These are phyloP conservation scores for Podospora comata DNA, from an alignment of 495 filamentous ascomycete species.

Conservation along the genomic window DNA sequence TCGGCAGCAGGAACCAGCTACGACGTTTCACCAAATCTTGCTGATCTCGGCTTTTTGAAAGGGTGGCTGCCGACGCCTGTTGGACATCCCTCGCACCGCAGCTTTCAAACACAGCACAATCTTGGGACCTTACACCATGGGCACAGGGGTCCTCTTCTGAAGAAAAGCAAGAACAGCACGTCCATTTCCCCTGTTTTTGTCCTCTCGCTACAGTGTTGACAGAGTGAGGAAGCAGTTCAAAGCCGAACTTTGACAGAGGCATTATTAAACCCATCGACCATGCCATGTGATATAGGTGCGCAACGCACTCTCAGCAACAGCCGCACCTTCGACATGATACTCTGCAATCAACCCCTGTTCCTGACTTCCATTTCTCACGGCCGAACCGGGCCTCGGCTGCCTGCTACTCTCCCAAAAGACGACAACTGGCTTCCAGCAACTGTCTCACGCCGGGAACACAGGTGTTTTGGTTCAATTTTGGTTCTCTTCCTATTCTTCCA, in stretches of 20 bases:
- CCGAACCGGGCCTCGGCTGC: background rate
- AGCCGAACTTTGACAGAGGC: background rate
- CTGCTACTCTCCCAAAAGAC: background rate
- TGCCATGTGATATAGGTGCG: too few species aligned
- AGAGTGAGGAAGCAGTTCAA: background rate
- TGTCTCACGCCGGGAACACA: slow-evolving; percentile 2
- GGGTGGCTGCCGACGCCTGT: background rate
- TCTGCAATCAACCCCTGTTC: background rate
- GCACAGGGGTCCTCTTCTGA: background rate
- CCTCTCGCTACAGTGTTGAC: too few species aligned
- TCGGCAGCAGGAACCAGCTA: background rate
- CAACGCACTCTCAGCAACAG: too few species aligned
- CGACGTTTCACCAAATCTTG: background rate
- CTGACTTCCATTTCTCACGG: background rate
- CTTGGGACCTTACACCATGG: background rate
- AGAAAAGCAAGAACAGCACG: background rate
- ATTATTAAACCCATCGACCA: background rate
- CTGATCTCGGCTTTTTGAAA: background rate
- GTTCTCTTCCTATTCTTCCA: background rate
- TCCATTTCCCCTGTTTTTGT: too few species aligned
- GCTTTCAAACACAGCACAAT: slow-evolving; percentile 3
- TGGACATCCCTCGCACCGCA: slow-evolving; percentile 7
- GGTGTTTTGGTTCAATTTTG: background rate
- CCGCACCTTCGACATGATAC: background rate
- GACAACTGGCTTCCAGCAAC: background rate